Conservation (phyloP, 2,329 filamentous ascomycete genomes). For the Pyrenophora teres region DNA sequence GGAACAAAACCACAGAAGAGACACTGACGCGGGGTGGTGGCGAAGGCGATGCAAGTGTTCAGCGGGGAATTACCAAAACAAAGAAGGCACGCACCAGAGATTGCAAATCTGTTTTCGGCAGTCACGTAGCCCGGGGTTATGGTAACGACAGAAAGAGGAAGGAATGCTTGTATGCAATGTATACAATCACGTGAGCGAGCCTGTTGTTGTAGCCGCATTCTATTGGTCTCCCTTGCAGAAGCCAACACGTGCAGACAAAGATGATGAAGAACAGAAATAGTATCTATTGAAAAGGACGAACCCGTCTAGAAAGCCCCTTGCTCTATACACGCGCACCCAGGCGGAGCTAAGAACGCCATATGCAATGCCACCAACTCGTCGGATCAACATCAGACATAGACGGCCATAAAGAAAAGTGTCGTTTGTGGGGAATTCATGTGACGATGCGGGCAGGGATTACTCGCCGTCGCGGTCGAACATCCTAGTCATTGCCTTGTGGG, state of each 20-base stretch:
- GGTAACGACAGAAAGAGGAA: constrained; percentile 11
- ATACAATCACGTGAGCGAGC: constrained; percentile 12
- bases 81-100: constrained; percentile 32
- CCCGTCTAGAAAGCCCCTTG: constrained; percentile 11
- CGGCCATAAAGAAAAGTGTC: constrained; percentile 12
- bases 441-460: constrained; percentile 12
- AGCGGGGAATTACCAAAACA: constrained; percentile 29
- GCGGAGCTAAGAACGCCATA: constrained; percentile 25
- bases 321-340: constrained; percentile 11
- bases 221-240: constrained; percentile 20
- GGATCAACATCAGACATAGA: constrained; percentile 11
- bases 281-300: constrained; percentile 10
- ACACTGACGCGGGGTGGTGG: constrained; percentile 11
- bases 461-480: constrained; percentile 59
- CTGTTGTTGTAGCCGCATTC: constrained; percentile 22
- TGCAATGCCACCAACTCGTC: constrained; percentile 27
- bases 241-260: constrained; percentile 1
- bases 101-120: constrained; percentile 26
- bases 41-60: constrained; percentile 15
- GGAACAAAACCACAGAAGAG: constrained; percentile 21
- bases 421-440: not conserved
- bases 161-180: constrained; percentile 16
- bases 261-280: constrained; percentile 3
- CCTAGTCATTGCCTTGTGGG: constrained; percentile 81
- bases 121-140: constrained; percentile 4